Base-by-base conservation (phyloP, 257 asterid species). In the Nicotiana otophora region DNA sequence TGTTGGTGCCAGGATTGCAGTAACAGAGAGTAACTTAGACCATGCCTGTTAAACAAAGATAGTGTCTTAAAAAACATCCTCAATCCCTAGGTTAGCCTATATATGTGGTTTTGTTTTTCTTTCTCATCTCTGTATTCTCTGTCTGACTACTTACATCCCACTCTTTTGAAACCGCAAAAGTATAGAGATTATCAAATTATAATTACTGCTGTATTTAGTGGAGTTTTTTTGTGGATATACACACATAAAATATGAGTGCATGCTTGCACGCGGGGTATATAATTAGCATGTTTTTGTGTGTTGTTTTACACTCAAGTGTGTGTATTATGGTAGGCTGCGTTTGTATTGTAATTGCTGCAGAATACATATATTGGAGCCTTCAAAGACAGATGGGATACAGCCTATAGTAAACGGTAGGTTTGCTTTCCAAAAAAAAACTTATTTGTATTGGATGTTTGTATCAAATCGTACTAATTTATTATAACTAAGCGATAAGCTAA, bases 71-170 rank as follows among this genome's bases (percentile, higher is more conserved):
- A 46, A 14, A 23, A 23, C 53, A 51, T 82, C 61, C 69, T 78
- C 83, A 77, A 86, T 85, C 91, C 92, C 91, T 63, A 87, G 60
- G 85, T 82, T 82, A 75, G 77, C 79, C 86, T 80, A 81, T 83
- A 83, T 83, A 9, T 28, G 30, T 28, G 82, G 46, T 31, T 81
- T 55, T 76, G 26, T 69, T 46, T 34, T 72, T 64, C 19, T 85
- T 66, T 77, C 57, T 55, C 61, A 58, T 26, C 81, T 80, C 46
- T 82, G 82, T 39, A 23, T n/a, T 65, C 34, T 58, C 67, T 72
- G 80, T 54, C 83, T 80, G 69, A 65, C 78, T 72, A 30, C 76
- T 81, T 82, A 60, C 74, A 46, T 68, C 62, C 82, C 62, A 77
- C 78, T 77, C 42, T 48, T 12, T 55, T 48, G 80, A 74, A 74